Base-by-base conservation (phyloP, 1,139 yeast species). In the Geotrichum carabidarum region DNA sequence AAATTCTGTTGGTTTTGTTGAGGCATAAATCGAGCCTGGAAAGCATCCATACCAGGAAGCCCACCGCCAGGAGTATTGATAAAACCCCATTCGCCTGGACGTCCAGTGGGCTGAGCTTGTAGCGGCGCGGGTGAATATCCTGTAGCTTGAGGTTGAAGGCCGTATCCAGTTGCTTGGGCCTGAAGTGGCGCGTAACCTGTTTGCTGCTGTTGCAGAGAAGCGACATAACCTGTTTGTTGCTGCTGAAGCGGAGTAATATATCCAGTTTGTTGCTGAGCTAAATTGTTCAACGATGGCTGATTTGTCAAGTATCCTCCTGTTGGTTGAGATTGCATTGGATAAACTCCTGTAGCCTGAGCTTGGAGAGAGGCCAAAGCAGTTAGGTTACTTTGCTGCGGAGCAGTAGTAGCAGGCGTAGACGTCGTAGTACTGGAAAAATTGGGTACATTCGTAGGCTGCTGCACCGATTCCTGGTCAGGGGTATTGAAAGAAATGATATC, bases 31-130 rank as follows among this genome's bases (percentile, higher is more conserved):
- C 84, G 88, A 55, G 79, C 80, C 63, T 83, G 84, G 81, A 86
- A 81, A 53, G 84, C 83, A 60, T 82, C 86, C 62, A 86, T 75
- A 7, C 93, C 93, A 1, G 93, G 91, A 44, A 84, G 76, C 1
- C 87, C 88, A 42, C 85, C 84, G 0, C 86, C 81, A 14, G 89
- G 90, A 55, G 79, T 80, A 36, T 84, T 80, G 44, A 82, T 84
- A 71, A 84, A 83, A 0, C 93, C 91, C 94, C 93, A 84, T 66
- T 85, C 84, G 18, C 93, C 93, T 0, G 91, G 93, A 60, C 75
- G 77, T 7, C 93, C 94, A 0, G 94, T 78, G 8, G 74, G 77
- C 67, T 73, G 78, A 34, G 78, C 65, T 54, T 63, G 64, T 30
- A 75, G 62, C 1, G 70, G 68, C 36, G 58, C 54, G 57, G 63